Evolutionary conservation across 2,329 filamentous ascomycete genomes (phyloP), one percentile per base, ranked within the genome.

Genomic region (Trichoderma koningiopsis): DNA sequence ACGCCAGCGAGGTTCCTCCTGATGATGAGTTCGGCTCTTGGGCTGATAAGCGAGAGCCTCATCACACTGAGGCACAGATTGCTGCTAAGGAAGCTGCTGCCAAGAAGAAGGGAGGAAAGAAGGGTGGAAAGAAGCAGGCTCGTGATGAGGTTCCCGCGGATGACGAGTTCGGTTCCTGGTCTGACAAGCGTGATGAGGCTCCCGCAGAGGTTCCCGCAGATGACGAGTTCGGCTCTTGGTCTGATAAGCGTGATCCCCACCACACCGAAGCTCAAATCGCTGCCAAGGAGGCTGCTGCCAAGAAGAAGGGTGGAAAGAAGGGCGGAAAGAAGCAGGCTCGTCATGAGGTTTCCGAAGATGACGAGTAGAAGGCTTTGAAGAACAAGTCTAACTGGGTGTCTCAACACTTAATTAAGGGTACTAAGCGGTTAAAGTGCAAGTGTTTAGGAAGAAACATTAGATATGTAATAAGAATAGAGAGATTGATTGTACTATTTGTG

Each of bases 211-310:
- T n/a, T n/a, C n/a, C n/a, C n/a, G n/a, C n/a, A n/a, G n/a, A n/a
- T n/a, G n/a, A n/a, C n/a, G n/a, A n/a, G n/a, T n/a, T n/a, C n/a
- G n/a, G n/a, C n/a, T n/a, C n/a, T n/a, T n/a, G n/a, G n/a, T n/a
- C n/a, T n/a, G 37, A 43, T 16, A 22, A 43, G 19, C 37, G 58
- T 6, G 58, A 43, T 29, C 58, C 58, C 6, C 58, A 61, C n/a
- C 57, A 61, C 27, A 61, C 58, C 4, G 58, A 61, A 29, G 58
- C 58, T 40, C 58, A 61, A 19, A 61, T 61, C 27, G 24, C 58
- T n/a, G 58, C 58, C 8, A 61, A 61, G 5, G 58, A 61, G 37
- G 19, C 27, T 7, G 58, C 58, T 60, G 37, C 58, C n/a, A n/a
- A n/a, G n/a, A n/a, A n/a, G n/a, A n/a, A n/a, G n/a, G n/a, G n/a